These are phyloP conservation scores for Metroxylon sagu DNA, from an alignment of 176 grass and related monocot genomes.

Conservation along the genomic window DNA sequence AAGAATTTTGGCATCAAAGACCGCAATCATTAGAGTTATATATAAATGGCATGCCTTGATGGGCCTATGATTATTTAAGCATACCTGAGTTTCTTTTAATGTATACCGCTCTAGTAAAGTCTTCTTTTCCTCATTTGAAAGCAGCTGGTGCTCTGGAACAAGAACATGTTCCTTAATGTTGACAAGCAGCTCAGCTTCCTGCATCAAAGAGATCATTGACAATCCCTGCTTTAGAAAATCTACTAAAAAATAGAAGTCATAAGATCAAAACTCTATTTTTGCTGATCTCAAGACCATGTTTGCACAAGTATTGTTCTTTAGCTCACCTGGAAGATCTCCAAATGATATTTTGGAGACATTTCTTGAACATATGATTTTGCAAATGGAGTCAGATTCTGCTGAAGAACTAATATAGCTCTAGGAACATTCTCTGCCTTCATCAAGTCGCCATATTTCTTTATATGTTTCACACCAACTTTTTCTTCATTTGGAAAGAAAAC, in stretches of 20 bases:
- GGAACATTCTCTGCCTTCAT: conserved; percentile 81
- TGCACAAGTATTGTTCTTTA: neutral
- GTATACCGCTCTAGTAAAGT: conserved; percentile 78
- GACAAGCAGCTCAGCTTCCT: conserved; percentile 79
- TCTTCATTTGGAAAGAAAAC: conserved; percentile 96
- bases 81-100: conserved; percentile 90
- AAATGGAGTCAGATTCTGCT: conserved; percentile 93
- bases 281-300: too few relatives aligned
- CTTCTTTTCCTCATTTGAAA: conserved; percentile 79
- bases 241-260: neutral
- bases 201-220: neutral
- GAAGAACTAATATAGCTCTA: conserved; percentile 54
- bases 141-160: conserved; percentile 77
- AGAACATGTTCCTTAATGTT: conserved; percentile 93
- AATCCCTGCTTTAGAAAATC: neutral
- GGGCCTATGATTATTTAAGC: too few relatives aligned
- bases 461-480: conserved; percentile 96
- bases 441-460: conserved; percentile 86
- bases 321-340: conserved; percentile 83
- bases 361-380: conserved; percentile 64
- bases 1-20: too few relatives aligned
- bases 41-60: too few relatives aligned
- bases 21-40: too few relatives aligned
- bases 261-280: neutral
- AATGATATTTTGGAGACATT: conserved; percentile 58